phyloP scores from a whole-genome alignment of 495 filamentous ascomycete species.

The Neurospora tetraspora region DNA sequence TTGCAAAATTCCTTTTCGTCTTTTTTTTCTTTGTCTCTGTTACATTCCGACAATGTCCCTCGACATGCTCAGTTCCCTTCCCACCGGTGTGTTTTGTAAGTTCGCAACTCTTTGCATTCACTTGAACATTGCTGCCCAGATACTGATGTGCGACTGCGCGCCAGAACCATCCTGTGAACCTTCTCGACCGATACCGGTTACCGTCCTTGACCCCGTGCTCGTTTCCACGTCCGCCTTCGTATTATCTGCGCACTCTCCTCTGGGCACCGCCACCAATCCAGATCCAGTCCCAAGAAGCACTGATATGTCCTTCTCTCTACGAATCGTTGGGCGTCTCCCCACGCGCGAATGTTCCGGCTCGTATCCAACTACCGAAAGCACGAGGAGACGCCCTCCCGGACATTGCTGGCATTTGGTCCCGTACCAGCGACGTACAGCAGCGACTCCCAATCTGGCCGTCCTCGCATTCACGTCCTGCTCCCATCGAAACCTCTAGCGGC shows the following conservation, averaged over 20 bases:
- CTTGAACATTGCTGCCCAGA: background rate
- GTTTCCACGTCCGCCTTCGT: background rate
- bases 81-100: background rate
- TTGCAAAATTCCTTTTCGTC: background rate
- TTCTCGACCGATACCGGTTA: background rate
- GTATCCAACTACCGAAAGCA: background rate
- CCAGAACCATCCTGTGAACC: background rate
- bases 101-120: background rate
- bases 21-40: background rate
- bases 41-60: background rate
- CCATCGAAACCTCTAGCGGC: background rate
- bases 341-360: background rate
- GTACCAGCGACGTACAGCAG: background rate
- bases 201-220: background rate
- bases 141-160: background rate
- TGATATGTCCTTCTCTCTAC: background rate
- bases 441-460: background rate
- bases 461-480: background rate
- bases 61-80: background rate
- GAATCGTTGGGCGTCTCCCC: background rate
- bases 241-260: background rate
- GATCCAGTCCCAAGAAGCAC: background rate
- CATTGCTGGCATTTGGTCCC: no score
- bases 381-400: background rate
- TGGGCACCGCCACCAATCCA: background rate